Conservation (phyloP, 257 asterid genomes). For the Paraleonurus japonicus region DNA sequence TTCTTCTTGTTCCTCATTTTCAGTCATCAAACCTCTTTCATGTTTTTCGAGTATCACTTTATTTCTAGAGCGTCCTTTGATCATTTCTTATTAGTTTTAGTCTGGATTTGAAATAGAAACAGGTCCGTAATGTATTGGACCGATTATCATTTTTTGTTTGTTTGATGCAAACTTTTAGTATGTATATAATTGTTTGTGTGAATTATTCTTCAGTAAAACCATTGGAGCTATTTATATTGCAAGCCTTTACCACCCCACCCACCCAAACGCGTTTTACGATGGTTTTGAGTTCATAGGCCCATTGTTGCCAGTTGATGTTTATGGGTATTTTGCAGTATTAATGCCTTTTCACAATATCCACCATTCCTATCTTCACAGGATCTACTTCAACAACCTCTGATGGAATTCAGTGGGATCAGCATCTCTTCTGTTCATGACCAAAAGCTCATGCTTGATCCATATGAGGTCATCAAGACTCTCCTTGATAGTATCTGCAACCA, state of each 20-base stretch:
- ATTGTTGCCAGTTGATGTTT: conserved; percentile 1
- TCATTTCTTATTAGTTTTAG: not conserved
- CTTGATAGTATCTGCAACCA: conserved; percentile 47
- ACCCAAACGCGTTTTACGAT: not conserved
- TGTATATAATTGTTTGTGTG: not conserved
- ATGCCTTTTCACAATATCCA: conserved; percentile 3
- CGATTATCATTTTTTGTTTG: not conserved
- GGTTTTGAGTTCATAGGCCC: not conserved
- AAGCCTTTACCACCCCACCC: no score
- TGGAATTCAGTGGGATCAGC: conserved; percentile 44
- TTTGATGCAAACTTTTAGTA: not conserved
- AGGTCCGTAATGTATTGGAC: not conserved
- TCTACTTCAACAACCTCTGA: conserved; percentile 72
- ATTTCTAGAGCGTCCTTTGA: not conserved
- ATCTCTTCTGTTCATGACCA: conserved; percentile 33
- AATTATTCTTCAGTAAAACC: not conserved
- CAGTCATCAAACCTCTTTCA: no score
- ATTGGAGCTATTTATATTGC: not conserved
- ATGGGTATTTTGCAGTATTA: no score
- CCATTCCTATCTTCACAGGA: conserved; percentile 46
- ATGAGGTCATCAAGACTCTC: conserved; percentile 46
- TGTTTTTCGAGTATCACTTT: no score
- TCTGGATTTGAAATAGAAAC: not conserved
- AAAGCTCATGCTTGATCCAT: conserved; percentile 41
- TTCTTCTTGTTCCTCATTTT: no score